These are phyloP conservation scores for Starmerella apicola DNA, from an alignment of 805 yeast genomes.

Conservation along the genomic window DNA sequence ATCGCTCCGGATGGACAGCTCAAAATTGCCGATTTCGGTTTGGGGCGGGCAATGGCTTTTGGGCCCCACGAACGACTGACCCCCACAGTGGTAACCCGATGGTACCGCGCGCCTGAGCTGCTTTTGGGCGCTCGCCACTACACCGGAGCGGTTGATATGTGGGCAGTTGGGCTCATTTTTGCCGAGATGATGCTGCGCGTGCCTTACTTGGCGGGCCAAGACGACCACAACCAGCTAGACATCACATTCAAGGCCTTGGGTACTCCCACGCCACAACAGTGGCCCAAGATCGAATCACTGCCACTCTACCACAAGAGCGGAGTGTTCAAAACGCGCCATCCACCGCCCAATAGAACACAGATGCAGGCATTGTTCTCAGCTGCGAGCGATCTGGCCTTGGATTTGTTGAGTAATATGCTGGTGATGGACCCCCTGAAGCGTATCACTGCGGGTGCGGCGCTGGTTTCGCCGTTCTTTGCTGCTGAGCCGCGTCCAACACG, in stretches of 20 bases:
- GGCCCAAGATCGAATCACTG: conserved; percentile 80
- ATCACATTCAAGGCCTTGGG: conserved; percentile 94
- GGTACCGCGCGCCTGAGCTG: conserved; percentile 96
- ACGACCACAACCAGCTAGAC: conserved; percentile 78
- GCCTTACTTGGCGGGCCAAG: conserved; percentile 88
- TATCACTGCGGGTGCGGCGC: conserved; percentile 49
- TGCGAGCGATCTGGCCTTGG: conserved; percentile 75
- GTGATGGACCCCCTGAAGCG: conserved; percentile 68
- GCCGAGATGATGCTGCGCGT: conserved; percentile 92
- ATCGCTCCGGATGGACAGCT: conserved; percentile 78
- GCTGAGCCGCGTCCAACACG: conserved; percentile 67
- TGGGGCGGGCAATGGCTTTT: conserved; percentile 73
- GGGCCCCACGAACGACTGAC: conserved; percentile 54
- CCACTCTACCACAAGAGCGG: conserved; percentile 44
- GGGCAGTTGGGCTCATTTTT: conserved; percentile 95
- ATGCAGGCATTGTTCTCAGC: conserved; percentile 75
- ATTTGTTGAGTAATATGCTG: conserved; percentile 59
- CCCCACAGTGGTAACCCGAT: conserved; percentile 89
- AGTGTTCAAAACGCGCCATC: conserved; percentile 40
- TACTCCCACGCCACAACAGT: conserved; percentile 79
- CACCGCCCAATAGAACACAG: conserved; percentile 72
- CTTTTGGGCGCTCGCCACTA: conserved; percentile 81
- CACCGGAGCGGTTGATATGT: conserved; percentile 77
- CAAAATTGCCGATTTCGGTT: conserved; percentile 94
- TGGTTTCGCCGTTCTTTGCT: conserved; percentile 53